Evolutionary conservation across 73 alveolate species (phyloP), one percentile per base, ranked within the genome.

Genomic region (Paramecium sonneborni): DNA sequence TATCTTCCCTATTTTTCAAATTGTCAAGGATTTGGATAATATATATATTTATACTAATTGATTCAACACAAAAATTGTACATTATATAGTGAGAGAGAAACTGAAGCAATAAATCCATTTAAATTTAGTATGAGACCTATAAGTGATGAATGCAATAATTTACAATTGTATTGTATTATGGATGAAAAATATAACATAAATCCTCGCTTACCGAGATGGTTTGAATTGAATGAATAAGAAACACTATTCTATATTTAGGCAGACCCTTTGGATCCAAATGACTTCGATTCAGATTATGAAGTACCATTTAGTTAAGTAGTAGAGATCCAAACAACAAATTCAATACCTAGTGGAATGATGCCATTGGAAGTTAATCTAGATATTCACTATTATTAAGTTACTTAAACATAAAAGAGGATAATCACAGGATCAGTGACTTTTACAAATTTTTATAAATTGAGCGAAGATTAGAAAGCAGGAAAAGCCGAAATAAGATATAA

Each of bases 21-120:
- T 46, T 79, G 90, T 24, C 41, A 79, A 44, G 90, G 90, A 46
- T 79, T 43, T 41, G 90, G 90, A 1, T 38, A 79, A 79, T 79
- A 79, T 43, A 44, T 46, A 20, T 79, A 79, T 24, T 46, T 79
- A n/a, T 79, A 79, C 28, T 21, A 79, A 79, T 46, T 79, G 32
- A 79, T 44, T 2, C 14, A 79, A 79, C 90, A 79, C 18, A 0
- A 0, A 0, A 79, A 79, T 23, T 79, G 90, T 24, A 79, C 90
- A 20, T 24, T 79, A 14, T 41, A 39, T 14, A n/a, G 11, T 3
- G 76, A 21, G 8, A 24, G 20, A 10, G 90, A 79, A 10, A 79
- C 90, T 6, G 74, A 23, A 30, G 62, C 90, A 38, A 79, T 79
- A 0, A 79, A 79, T 26, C 90, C 90, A 39, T 79, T 79, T 79